Conservation (phyloP, 345 rosid genomes). For the Pistacia integerrima region DNA sequence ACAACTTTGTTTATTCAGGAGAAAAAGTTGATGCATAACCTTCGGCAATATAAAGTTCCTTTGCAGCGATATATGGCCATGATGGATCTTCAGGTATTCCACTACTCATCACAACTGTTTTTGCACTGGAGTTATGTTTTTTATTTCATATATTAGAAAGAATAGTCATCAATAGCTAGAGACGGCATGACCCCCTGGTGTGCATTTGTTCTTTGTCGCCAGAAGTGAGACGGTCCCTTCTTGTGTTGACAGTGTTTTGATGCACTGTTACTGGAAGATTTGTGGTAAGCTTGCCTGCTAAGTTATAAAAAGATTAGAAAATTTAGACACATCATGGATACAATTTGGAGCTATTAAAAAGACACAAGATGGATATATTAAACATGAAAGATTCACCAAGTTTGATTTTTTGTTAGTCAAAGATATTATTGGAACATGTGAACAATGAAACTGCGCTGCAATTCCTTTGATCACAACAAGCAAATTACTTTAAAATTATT, state of each 20-base stretch:
- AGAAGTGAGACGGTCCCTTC: not conserved
- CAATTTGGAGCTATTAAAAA: not conserved
- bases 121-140: not conserved
- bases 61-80: conserved; percentile 86
- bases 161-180: not conserved
- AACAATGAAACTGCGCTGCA: not conserved
- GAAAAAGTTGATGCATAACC: conserved; percentile 70
- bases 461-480: not conserved
- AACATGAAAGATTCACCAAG: not conserved
- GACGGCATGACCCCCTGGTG: not conserved
- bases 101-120: not conserved
- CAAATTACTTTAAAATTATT: no score
- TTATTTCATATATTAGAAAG: not conserved
- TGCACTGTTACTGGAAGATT: no score
- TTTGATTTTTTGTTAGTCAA: not conserved
- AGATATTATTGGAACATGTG: not conserved
- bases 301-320: no score
- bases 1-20: conserved; percentile 44
- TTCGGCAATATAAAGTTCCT: conserved; percentile 83
- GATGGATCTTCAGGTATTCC: conserved; percentile 92
- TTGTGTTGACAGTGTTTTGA: not conserved
- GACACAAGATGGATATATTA: not conserved
- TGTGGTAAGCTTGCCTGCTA: no score
- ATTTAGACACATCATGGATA: no score
- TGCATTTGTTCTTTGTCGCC: not conserved